Evolutionary conservation across 2,329 filamentous ascomycete genomes (phyloP), one percentile per base, ranked within the genome.

Genomic region (Phyllosticta citriasiana): DNA sequence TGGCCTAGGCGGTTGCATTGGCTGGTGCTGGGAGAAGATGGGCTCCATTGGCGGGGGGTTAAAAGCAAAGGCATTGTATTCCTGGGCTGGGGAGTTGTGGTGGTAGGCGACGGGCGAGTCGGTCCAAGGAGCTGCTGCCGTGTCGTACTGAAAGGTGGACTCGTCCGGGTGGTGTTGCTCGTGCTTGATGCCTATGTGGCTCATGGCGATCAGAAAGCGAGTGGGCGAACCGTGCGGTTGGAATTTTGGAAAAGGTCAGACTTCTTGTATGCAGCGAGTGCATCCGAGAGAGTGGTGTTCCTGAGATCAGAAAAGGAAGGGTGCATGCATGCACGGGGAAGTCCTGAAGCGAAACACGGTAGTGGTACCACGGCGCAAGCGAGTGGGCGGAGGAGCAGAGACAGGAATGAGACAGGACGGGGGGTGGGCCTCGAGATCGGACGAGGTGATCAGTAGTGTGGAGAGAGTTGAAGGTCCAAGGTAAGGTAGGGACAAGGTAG

Each of bases 131-230:
- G 19, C 19, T 67, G 57, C 69, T 68, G 63, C 74, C 73, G 60
- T 74, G 70, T 24, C 63, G 65, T 56, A 57, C 33, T 33, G 30
- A 51, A 27, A 65, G 66, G 30, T 65, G 66, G 22, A 47, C 40
- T 47, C 40, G 40, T 47, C 40, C 40, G 59, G 63, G 19, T 65
- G 65, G 54, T 67, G 66, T 24, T 73, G 71, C 52, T 74, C 72
- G 68, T 74, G 72, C 65, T 75, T 73, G 72, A 75, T 75, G 63
- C 72, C 71, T 66, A 75, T 67, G 65, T 73, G 72, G 68, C 71
- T 75, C 72, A 75, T 75, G 67, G 67, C 67, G 66, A 53, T 47
- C 61, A 26, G 40, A 47, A 47, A 60, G 24, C 54, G 33, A 12
- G 19, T 30, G 57, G 30, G 66, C 47, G 56, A 65, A 66, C 64